Evolutionary conservation across 805 yeast genomes (phyloP).

Genomic region (Nakazawaea wickerhamii): DNA sequence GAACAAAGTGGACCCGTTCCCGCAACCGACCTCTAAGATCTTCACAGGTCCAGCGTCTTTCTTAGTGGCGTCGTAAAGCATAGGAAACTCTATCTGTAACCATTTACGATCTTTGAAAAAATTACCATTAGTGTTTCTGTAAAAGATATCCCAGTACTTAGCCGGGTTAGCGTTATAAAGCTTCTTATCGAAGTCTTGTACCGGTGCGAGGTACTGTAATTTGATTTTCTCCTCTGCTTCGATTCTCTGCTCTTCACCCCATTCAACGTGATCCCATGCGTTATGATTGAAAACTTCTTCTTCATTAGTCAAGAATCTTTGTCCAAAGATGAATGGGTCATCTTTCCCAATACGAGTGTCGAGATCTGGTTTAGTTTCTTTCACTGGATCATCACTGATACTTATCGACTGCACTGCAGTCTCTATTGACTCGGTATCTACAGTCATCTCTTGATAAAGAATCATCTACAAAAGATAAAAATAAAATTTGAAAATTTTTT

Average conservation of each 20-base stretch:
- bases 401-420: background rate
- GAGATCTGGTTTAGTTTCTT: constrained; percentile 35
- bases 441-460: background rate
- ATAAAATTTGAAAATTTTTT: background rate
- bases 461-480: background rate
- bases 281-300: constrained; percentile 87
- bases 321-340: constrained; percentile 89
- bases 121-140: constrained; percentile 84
- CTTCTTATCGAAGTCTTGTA: constrained; percentile 77
- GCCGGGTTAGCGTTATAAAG: constrained; percentile 83
- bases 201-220: constrained; percentile 77
- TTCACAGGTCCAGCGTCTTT: constrained; percentile 59
- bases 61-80: constrained; percentile 71
- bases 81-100: constrained; percentile 92
- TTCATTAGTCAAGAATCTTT: constrained; percentile 63
- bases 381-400: constrained; percentile 1
- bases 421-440: background rate
- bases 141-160: constrained; percentile 91
- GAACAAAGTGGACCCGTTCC: constrained; percentile 95
- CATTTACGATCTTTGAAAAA: constrained; percentile 96
- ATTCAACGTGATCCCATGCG: constrained; percentile 97
- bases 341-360: constrained; percentile 74
- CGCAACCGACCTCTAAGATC: constrained; percentile 93
- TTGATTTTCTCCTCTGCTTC: constrained; percentile 72
- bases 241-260: constrained; percentile 85